Evolutionary conservation across 768 basidiomycete species (phyloP), one percentile per base, ranked within the genome.

Genomic region (Pleurotus platypus): DNA sequence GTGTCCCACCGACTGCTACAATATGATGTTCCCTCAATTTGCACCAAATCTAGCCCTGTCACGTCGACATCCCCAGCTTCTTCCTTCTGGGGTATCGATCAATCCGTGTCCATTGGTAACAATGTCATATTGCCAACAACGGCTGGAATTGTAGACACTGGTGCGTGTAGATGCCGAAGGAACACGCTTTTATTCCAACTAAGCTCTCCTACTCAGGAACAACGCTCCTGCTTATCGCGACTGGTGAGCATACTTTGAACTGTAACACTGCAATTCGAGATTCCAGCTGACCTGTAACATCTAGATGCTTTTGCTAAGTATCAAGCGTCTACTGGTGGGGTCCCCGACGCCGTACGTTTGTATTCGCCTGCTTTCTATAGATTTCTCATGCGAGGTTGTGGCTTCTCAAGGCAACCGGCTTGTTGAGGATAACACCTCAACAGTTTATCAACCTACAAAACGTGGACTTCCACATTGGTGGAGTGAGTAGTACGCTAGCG

Each of bases 231-330:
- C 70, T 85, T 50, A 66, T 86, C 56, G 82, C 84, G 9, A 80
- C 81, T 1, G 53, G 51, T 48, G n/a, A 18, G 51, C 16, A 18
- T 26, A 30, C 7, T 16, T 4, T 47, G n/a, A n/a, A 9, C 5
- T 43, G n/a, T 30, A 13, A 5, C 20, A 15, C 40, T 4, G 22
- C 5, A 9, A 15, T 11, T 56, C 37, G 5, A 3, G 37, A 16
- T 47, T 22, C 42, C 40, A 13, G 24, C 8, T 49, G 9, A 16
- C 22, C n/a, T 40, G 35, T 24, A 15, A n/a, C 27, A 1, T 24
- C 6, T 42, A 54, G 82, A 84, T 58, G 81, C 82, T 4, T 86
- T 84, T 74, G 65, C 78, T 49, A 70, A 69, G 9, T 88, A 86
- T 64, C 74, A 81, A 66, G 15, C 71, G 16, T 80, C 79, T 13